Evolutionary conservation across 2,329 filamentous ascomycete genomes (phyloP), one percentile per base, ranked within the genome.

Genomic region (Ceratocystis lukuohia): DNA sequence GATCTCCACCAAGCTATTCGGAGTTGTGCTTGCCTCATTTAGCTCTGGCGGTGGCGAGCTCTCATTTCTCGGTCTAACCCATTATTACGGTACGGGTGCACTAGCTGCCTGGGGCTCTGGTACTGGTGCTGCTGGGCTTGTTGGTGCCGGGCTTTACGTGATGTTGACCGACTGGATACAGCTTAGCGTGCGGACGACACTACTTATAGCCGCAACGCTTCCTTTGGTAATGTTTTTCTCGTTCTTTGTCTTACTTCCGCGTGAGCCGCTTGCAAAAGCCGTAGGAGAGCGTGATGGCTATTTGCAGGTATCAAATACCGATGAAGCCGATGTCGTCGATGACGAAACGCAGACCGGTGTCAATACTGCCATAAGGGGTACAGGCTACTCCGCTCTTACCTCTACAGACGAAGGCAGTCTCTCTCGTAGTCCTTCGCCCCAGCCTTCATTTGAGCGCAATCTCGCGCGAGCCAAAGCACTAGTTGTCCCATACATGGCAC

Each of bases 61-160:
- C 68, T 95, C 88, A 75, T 96, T 97, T 73, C 78, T 99, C 5
- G 88, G 91, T 0, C 77, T 99, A 72, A 96, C 93, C 15, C 93
- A 97, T 74, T 96, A 88, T 77, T 97, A 97, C 72, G 94, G 93
- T 0, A 86, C 85, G 7, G 87, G 89, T 75, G 91, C 90, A 71
- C 80, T 97, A 20, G 92, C 92, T 0, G 87, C 90, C 45, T 99
- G 94, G 94, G 89, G 91, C 0, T 93, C 88, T 69, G 93, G 93
- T 0, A 96, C 93, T 0, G 93, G 93, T 1, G 93, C 88, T 0
- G 93, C 93, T 0, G 93, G 93, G 0, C 75, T 99, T 67, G 80
- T 93, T 0, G 94, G 94, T 4, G 91, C 93, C 0, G 91, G 91
- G 0, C 80, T 93, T 15, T 99, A 97, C 76, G 89, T 95, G 6